Evolutionary conservation across 2,329 filamentous ascomycete species (phyloP).

Genomic region (Penicillium sp.): DNA sequence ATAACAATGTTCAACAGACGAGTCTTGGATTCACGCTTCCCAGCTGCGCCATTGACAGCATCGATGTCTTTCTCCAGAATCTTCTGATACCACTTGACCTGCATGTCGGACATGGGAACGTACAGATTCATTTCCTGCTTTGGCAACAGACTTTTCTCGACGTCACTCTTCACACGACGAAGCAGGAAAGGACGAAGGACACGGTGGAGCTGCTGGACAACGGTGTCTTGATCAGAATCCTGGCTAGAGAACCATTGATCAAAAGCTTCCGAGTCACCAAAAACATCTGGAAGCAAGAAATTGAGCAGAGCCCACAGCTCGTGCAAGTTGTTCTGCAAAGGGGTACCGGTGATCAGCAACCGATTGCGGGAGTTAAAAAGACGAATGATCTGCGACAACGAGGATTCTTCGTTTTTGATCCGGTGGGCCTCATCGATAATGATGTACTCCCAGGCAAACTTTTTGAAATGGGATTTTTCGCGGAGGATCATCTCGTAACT

Average conservation of each 20-base stretch:
- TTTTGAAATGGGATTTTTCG: constrained; percentile 91
- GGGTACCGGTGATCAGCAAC: constrained; percentile 92
- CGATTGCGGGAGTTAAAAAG: constrained; percentile 94
- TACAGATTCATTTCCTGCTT: constrained; percentile 98
- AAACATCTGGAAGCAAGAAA: constrained; percentile 96
- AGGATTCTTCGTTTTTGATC: constrained; percentile 99
- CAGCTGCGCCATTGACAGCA: constrained; percentile 92
- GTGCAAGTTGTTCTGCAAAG: constrained; percentile 95
- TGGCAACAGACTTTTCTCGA: constrained; percentile 93
- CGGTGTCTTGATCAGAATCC: constrained; percentile 85
- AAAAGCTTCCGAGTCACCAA: constrained; percentile 93
- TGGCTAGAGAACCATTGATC: constrained; percentile 97
- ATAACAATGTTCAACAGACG: constrained; percentile 97
- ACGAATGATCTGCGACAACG: constrained; percentile 91
- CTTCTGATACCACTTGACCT: constrained; percentile 98
- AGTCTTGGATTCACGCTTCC: constrained; percentile 97
- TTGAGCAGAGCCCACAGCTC: constrained; percentile 97
- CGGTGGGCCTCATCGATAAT: constrained; percentile 98
- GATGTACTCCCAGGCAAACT: constrained; percentile 99
- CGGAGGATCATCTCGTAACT: constrained; percentile 98
- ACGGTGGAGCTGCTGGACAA: constrained; percentile 91
- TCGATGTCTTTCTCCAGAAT: constrained; percentile 99
- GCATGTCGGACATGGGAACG: constrained; percentile 98
- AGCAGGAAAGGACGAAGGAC: constrained; percentile 91
- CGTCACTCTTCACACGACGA: constrained; percentile 93